phyloP scores from a whole-genome alignment of 148 eudicot genomes.

The Diospyros lotus region DNA sequence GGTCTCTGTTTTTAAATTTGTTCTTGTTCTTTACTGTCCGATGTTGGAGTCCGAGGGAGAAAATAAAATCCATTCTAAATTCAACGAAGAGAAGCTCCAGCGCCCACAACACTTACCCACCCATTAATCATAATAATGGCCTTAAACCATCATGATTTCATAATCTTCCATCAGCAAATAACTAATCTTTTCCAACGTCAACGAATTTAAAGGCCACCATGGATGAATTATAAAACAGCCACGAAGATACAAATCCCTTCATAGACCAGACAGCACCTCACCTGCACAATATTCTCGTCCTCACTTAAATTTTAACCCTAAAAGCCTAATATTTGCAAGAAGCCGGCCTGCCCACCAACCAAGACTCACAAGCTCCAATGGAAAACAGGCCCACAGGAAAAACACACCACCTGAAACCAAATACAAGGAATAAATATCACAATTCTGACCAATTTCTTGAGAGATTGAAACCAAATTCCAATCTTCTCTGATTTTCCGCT shows the following conservation, averaged over 20 bases:
- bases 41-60: too few relatives aligned
- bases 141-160: too few relatives aligned
- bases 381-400: conserved; percentile 15
- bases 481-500: neutral
- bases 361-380: conserved; percentile 19
- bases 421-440: neutral
- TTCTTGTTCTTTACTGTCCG: too few relatives aligned
- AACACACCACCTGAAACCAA: neutral
- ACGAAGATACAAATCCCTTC: neutral
- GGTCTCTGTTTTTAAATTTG: too few relatives aligned
- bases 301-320: neutral
- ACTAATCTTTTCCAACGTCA: too few relatives aligned
- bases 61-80: too few relatives aligned
- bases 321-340: conserved; percentile 2
- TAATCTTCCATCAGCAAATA: too few relatives aligned
- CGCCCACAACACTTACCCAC: too few relatives aligned
- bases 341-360: conserved; percentile 4
- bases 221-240: neutral
- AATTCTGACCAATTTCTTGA: neutral
- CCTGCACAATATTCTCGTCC: conserved; percentile 2
- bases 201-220: neutral
- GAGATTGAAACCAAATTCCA: neutral
- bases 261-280: neutral
- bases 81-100: too few relatives aligned
- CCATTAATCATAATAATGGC: too few relatives aligned